Evolutionary conservation across 2,329 filamentous ascomycete genomes (phyloP).

Genomic region (Mollisia scopiformis): DNA sequence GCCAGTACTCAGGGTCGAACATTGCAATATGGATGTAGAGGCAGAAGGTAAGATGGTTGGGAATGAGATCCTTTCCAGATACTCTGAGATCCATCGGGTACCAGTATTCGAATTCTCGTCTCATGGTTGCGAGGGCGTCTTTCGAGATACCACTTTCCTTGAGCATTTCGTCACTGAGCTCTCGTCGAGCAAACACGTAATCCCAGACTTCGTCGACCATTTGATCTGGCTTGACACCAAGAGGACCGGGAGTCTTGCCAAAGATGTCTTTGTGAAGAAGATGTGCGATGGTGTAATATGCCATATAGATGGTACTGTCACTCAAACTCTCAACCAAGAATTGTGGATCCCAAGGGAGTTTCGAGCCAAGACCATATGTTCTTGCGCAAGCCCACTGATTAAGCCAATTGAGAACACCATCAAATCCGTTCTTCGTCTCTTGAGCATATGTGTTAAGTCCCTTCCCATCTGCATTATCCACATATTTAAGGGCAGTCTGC

Average conservation of each 20-base stretch:
- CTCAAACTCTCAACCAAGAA: constrained; percentile 92
- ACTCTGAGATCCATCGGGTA: constrained; percentile 90
- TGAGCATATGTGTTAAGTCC: constrained; percentile 79
- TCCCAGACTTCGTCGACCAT: constrained; percentile 97
- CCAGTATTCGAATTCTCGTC: constrained; percentile 94
- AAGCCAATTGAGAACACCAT: constrained; percentile 87
- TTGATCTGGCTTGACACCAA: constrained; percentile 77
- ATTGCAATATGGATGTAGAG: constrained; percentile 92
- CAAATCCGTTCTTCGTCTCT: constrained; percentile 79
- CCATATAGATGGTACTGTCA: constrained; percentile 92
- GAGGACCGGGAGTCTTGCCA: constrained; percentile 69
- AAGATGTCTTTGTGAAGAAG: constrained; percentile 84
- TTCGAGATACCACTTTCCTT: constrained; percentile 71
- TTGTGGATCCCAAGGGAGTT: constrained; percentile 88
- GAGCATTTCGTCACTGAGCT: constrained; percentile 67
- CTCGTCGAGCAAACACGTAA: constrained; percentile 83
- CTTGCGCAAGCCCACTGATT: constrained; percentile 95
- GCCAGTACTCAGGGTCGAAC: constrained; percentile 89
- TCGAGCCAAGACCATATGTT: constrained; percentile 89
- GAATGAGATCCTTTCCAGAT: constrained; percentile 90
- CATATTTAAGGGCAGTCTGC: constrained; percentile 70
- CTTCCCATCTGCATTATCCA: constrained; percentile 67
- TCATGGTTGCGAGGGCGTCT: constrained; percentile 76
- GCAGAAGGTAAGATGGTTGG: constrained; percentile 95
- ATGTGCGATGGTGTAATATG: constrained; percentile 71